Evolutionary conservation across 1,139 yeast genomes (phyloP).

Genomic region (Geotrichum fermentans): DNA sequence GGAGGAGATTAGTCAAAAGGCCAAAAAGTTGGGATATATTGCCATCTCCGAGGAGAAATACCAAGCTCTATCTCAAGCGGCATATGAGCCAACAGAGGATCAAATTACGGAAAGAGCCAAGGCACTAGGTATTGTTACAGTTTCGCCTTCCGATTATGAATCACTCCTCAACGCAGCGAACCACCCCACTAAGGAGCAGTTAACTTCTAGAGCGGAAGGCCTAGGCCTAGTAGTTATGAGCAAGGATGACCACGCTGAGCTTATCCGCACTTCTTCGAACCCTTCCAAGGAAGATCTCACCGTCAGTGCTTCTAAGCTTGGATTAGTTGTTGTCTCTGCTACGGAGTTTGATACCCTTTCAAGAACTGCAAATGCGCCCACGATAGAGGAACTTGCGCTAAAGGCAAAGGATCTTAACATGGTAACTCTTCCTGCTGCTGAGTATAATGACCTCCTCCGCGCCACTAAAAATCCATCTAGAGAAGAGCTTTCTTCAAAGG

Average conservation of each 20-base stretch:
- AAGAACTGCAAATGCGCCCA: conserved; percentile 12
- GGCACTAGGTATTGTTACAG: conserved; percentile 7
- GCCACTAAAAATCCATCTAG: conserved; percentile 15
- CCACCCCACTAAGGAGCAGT: conserved; percentile 40
- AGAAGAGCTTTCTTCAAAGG: conserved; percentile 34
- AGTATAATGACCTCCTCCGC: conserved; percentile 18
- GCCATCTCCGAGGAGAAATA: conserved; percentile 17
- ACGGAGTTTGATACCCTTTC: conserved; percentile 9
- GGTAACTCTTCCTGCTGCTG: conserved; percentile 30
- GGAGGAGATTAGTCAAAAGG: conserved; percentile 24
- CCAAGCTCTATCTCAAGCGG: conserved; percentile 17
- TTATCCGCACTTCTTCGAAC: conserved; percentile 36
- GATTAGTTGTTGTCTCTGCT: conserved; percentile 19
- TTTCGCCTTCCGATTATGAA: conserved; percentile 11
- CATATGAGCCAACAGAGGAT: conserved; percentile 21
- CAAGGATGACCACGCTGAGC: conserved; percentile 34
- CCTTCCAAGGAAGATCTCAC: conserved; percentile 21
- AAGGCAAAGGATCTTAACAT: conserved; percentile 36
- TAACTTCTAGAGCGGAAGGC: conserved; percentile 36
- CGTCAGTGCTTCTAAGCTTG: conserved; percentile 24
- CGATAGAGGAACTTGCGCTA: conserved; percentile 28
- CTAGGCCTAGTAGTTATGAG: conserved; percentile 28
- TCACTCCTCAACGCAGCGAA: conserved; percentile 29
- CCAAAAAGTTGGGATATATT: conserved; percentile 26
- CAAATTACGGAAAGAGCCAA: conserved; percentile 24